Evolutionary conservation across 306 rosid species (phyloP).

Genomic region (Cucurbita argyrosperma): DNA sequence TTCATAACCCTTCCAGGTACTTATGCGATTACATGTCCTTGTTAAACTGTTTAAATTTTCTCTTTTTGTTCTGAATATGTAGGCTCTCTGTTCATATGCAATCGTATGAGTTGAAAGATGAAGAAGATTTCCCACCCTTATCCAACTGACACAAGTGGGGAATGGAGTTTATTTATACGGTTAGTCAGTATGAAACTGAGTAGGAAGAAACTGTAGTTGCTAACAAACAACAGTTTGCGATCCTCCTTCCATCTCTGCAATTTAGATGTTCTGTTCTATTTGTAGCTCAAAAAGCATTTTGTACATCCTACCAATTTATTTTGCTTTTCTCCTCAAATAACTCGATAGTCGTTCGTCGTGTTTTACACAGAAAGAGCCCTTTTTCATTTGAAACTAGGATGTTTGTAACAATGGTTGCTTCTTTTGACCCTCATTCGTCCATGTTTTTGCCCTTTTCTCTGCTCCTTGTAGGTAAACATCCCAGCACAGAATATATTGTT

Average conservation of each 20-base stretch:
- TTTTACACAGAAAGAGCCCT: background rate
- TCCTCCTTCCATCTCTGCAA: slow-evolving; percentile 3
- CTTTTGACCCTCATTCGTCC: background rate
- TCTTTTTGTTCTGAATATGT: slow-evolving; percentile 14
- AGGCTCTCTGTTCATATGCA: slow-evolving; percentile 24
- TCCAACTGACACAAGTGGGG: slow-evolving; percentile 15
- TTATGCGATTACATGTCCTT: background rate
- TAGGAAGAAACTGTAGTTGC: slow-evolving; percentile 15
- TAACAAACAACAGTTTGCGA: slow-evolving; percentile 17
- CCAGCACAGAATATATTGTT: slow-evolving; percentile 9
- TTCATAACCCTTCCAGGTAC: background rate
- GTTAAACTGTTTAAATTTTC: background rate
- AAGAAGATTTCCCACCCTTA: slow-evolving; percentile 47
- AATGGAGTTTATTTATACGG: background rate
- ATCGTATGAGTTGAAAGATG: slow-evolving; percentile 40
- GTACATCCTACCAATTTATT: slow-evolving; percentile 12
- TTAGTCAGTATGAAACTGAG: slow-evolving; percentile 9
- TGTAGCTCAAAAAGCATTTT: slow-evolving; percentile 11
- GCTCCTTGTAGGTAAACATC: slow-evolving; percentile 8
- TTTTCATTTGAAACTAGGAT: background rate
- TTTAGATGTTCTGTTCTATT: slow-evolving; percentile 11
- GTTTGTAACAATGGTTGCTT: slow-evolving; percentile 8
- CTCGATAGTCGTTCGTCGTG: slow-evolving; percentile 3
- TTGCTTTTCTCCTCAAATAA: background rate
- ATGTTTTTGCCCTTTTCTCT: slow-evolving; percentile 10